These are phyloP conservation scores for Diaporthe vaccinii DNA, from an alignment of 2,329 filamentous ascomycete genomes.

Conservation along the genomic window DNA sequence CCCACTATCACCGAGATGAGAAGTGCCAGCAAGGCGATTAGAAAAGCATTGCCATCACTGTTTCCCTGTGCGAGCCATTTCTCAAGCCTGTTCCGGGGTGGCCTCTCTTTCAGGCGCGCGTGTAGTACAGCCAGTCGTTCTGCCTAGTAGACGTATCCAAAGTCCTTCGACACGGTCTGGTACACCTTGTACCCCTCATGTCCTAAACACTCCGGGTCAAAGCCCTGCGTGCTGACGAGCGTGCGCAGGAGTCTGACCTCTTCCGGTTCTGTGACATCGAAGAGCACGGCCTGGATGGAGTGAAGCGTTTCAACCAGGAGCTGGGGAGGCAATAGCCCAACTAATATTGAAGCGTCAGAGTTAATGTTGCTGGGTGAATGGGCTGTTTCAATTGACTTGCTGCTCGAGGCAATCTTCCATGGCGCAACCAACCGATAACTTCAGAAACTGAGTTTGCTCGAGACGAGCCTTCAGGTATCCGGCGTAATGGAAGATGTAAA, in stretches of 20 bases:
- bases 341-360: neutral
- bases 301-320: neutral
- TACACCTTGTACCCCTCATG: neutral
- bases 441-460: neutral
- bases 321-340: neutral
- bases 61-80: neutral
- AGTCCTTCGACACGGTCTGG: neutral
- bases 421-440: neutral
- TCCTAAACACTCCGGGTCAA: neutral
- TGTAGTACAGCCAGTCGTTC: neutral
- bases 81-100: neutral
- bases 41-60: neutral
- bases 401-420: neutral
- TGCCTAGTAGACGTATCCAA: neutral
- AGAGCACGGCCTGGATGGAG: neutral
- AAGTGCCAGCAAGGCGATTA: neutral
- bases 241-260: neutral
- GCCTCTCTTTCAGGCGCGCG: neutral
- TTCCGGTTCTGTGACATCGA: neutral
- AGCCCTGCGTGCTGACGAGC: neutral
- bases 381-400: neutral
- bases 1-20: neutral
- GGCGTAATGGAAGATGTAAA: neutral
- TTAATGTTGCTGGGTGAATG: neutral
- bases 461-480: neutral